A percentile compares a stretch with the other conserved stretches of the same genome.
Evolutionary conservation across 495 filamentous ascomycete species (phyloP).

Genomic region (Astrothelium subdiscretum): DNA sequence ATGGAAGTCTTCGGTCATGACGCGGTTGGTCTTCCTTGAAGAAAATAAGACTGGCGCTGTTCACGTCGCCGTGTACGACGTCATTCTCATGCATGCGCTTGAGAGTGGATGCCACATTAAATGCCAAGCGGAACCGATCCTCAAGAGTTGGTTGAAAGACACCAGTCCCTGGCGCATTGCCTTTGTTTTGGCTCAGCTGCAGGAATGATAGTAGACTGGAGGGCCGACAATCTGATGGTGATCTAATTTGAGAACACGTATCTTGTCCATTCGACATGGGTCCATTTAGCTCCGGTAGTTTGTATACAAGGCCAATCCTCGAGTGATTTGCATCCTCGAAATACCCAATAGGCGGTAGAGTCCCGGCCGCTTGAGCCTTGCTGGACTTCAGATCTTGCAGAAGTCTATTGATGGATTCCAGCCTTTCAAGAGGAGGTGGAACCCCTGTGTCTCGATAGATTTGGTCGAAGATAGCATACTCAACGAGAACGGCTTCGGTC

Average conservation of each 20-base stretch:
- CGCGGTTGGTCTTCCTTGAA: constrained; percentile 42
- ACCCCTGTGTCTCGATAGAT: constrained; percentile 53
- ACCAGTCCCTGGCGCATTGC: constrained; percentile 35
- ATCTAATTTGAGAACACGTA: constrained; percentile 30
- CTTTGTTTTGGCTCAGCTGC: constrained; percentile 39
- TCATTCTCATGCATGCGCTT: constrained; percentile 65
- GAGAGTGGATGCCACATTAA: constrained; percentile 64
- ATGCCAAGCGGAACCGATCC: constrained; percentile 72
- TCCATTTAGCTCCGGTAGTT: constrained; percentile 50
- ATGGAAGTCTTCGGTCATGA: constrained; percentile 11
- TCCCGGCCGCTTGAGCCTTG: constrained; percentile 42
- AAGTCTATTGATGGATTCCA: constrained; percentile 49
- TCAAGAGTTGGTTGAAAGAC: constrained; percentile 45
- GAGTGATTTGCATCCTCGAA: constrained; percentile 68
- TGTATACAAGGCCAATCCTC: constrained; percentile 71
- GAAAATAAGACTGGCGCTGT: constrained; percentile 69
- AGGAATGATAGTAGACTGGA: constrained; percentile 44
- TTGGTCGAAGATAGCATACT: constrained; percentile 53
- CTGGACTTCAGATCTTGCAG: constrained; percentile 33
- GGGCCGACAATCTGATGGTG: constrained; percentile 26
- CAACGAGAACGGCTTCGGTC: constrained; percentile 47
- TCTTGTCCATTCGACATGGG: constrained; percentile 26
- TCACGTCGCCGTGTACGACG: constrained; percentile 69
- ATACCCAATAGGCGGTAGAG: constrained; percentile 71
- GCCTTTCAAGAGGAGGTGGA: constrained; percentile 48